Evolutionary conservation across 2,329 filamentous ascomycete species (phyloP).

Genomic region (Xenoacremonium recifei): DNA sequence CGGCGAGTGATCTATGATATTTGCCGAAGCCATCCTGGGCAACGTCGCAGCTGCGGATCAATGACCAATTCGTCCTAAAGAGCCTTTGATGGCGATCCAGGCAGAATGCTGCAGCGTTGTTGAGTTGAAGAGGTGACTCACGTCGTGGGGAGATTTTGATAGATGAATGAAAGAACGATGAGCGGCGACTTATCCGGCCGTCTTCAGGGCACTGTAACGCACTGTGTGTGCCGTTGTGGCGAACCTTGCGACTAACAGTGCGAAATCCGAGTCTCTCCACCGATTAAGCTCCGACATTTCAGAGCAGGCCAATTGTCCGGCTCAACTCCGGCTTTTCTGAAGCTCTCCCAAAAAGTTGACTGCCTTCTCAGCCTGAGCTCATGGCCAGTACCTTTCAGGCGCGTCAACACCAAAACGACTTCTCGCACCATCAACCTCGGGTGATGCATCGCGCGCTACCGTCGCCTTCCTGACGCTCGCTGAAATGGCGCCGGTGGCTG

Average conservation of each 20-base stretch:
- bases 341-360: slow-evolving; percentile 32
- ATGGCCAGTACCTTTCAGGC: slow-evolving; percentile 32
- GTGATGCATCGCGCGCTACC: slow-evolving; percentile 40
- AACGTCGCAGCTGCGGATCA: too few species aligned
- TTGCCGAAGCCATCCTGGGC: slow-evolving; percentile 46
- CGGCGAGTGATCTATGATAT: slow-evolving; percentile 77
- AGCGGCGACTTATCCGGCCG: neutral
- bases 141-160: slow-evolving; percentile 1
- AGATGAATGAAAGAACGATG: slow-evolving; percentile 16
- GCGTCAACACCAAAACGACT: slow-evolving; percentile 34
- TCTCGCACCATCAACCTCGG: slow-evolving; percentile 25
- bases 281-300: slow-evolving; percentile 20
- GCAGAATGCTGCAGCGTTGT: neutral
- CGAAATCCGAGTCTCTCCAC: slow-evolving; percentile 3
- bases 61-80: too few species aligned
- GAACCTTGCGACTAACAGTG: slow-evolving; percentile 14
- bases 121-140: slow-evolving; percentile 18
- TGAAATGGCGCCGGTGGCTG: slow-evolving; percentile 70
- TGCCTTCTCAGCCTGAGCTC: slow-evolving; percentile 22
- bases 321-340: slow-evolving; percentile 22
- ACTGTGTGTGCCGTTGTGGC: neutral
- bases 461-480: slow-evolving; percentile 47
- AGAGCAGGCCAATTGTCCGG: slow-evolving; percentile 11
- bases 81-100: too few species aligned
- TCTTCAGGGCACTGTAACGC: neutral